Conservation (phyloP, 2,329 filamentous ascomycete species). For the Teratosphaeria viscida region DNA sequence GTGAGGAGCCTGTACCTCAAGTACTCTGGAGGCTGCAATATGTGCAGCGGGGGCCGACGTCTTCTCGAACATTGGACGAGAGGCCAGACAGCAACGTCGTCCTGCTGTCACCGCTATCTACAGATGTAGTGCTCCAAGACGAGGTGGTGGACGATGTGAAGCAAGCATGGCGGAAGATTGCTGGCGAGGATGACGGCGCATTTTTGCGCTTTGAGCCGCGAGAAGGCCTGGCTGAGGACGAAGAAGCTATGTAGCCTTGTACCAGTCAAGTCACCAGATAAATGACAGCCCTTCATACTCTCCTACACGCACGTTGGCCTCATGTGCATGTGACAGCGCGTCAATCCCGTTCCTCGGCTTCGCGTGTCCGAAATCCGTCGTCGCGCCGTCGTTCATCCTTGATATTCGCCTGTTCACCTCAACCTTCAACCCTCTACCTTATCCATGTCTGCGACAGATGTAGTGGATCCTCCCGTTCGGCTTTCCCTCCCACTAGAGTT, state of each 20-base stretch:
- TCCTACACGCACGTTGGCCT: not conserved
- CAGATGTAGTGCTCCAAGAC: conserved; percentile 68
- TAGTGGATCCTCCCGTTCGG: conserved; percentile 51
- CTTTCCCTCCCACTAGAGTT: conserved; percentile 76
- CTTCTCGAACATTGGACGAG: not conserved
- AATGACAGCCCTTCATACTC: no score
- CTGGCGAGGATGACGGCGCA: conserved; percentile 42
- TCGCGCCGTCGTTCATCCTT: not conserved
- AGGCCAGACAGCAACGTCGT: conserved; percentile 20
- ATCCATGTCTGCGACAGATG: not conserved
- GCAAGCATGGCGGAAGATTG: conserved; percentile 57
- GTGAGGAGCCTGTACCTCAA: conserved; percentile 24
- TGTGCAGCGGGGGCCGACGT: conserved; percentile 29
- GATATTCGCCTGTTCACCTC: not conserved
- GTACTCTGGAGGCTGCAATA: conserved; percentile 46
- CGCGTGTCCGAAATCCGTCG: not conserved
- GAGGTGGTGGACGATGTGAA: conserved; percentile 54
- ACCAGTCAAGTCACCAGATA: not conserved
- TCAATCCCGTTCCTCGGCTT: not conserved
- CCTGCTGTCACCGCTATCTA: conserved; percentile 41
- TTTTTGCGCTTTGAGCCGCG: conserved; percentile 61
- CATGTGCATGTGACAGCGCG: conserved; percentile 1
- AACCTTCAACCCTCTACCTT: not conserved
- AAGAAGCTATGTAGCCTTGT: not conserved
- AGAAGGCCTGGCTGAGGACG: conserved; percentile 4